These are phyloP conservation scores for Neospermospora avenae DNA, from an alignment of 2,329 filamentous ascomycete species.

Conservation along the genomic window DNA sequence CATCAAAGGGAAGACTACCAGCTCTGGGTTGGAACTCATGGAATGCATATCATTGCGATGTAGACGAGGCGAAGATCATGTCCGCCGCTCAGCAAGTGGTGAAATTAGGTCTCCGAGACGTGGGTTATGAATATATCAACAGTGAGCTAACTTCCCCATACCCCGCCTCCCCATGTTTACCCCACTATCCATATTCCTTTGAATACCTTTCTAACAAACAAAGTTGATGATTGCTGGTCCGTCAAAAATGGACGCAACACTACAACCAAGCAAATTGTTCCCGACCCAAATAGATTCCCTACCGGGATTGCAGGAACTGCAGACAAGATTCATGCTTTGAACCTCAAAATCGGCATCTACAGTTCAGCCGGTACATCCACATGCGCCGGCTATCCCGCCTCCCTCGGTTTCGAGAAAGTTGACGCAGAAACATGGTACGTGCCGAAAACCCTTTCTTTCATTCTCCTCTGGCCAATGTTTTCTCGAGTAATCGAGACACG, in stretches of 20 bases:
- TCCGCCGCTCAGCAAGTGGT: constrained; percentile 45
- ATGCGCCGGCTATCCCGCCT: constrained; percentile 41
- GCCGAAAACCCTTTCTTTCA: too few species aligned
- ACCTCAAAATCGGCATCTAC: constrained; percentile 63
- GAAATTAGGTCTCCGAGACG: constrained; percentile 46
- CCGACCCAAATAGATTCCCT: constrained; percentile 52
- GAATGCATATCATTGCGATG: constrained; percentile 50
- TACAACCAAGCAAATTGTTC: constrained; percentile 43
- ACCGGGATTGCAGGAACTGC: constrained; percentile 54
- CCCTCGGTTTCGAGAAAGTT: constrained; percentile 52
- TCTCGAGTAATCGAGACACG: too few species aligned
- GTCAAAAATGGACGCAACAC: constrained; percentile 42
- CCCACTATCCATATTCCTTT: not conserved
- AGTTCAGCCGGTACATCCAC: constrained; percentile 46
- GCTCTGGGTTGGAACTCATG: constrained; percentile 47
- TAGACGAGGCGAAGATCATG: constrained; percentile 46
- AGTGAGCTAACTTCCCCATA: constrained; percentile 24
- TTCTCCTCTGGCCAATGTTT: too few species aligned
- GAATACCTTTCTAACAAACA: too few species aligned
- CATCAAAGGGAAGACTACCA: constrained; percentile 23
- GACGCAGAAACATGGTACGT: constrained; percentile 59
- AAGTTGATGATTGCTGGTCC: constrained; percentile 59
- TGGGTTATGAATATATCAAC: constrained; percentile 55
- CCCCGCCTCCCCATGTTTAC: not conserved
- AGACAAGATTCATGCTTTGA: constrained; percentile 50